phyloP scores from a whole-genome alignment of 305 asterid genomes.

The Fraxinus paxiana region DNA sequence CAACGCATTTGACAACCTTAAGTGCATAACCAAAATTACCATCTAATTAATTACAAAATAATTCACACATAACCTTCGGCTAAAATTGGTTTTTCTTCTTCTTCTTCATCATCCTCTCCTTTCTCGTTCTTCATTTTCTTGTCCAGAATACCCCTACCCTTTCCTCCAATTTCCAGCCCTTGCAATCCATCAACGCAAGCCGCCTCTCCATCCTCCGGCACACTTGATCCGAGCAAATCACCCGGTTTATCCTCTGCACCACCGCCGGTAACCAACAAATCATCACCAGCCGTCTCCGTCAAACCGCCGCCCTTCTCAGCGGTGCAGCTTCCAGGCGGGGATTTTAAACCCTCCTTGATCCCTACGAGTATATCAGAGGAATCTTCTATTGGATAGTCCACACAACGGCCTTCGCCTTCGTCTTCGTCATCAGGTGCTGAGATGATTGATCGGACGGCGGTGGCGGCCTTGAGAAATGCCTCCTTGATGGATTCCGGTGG shows the following conservation, averaged over 20 bases:
- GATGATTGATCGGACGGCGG: conserved; percentile 55
- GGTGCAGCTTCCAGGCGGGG: conserved; percentile 43
- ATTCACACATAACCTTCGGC: conserved; percentile 46
- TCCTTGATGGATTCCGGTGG: conserved; percentile 69
- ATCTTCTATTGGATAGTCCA: conserved; percentile 55
- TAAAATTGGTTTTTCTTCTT: conserved; percentile 39
- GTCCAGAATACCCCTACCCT: conserved; percentile 32
- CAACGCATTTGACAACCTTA: not conserved
- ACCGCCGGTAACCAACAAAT: conserved; percentile 35
- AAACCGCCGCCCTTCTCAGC: conserved; percentile 46
- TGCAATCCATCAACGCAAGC: conserved; percentile 57
- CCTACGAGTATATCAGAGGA: conserved; percentile 58
- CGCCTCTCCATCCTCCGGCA: conserved; percentile 39
- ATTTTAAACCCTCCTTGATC: conserved; percentile 40
- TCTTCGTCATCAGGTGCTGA: conserved; percentile 41
- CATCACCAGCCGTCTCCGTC: conserved; percentile 42
- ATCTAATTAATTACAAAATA: not conserved
- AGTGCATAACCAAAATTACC: not conserved
- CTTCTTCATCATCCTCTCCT: conserved; percentile 25
- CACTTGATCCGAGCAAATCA: conserved; percentile 31
- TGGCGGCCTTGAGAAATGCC: conserved; percentile 81
- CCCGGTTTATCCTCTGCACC: conserved; percentile 30
- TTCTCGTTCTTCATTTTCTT: conserved; percentile 29
- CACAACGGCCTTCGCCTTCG: conserved; percentile 41
- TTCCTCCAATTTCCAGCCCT: conserved; percentile 54